Evolutionary conservation across 352 stramenopile genomes (phyloP), one percentile per base, ranked within the genome.

Genomic region (Blastocystis sp.): DNA sequence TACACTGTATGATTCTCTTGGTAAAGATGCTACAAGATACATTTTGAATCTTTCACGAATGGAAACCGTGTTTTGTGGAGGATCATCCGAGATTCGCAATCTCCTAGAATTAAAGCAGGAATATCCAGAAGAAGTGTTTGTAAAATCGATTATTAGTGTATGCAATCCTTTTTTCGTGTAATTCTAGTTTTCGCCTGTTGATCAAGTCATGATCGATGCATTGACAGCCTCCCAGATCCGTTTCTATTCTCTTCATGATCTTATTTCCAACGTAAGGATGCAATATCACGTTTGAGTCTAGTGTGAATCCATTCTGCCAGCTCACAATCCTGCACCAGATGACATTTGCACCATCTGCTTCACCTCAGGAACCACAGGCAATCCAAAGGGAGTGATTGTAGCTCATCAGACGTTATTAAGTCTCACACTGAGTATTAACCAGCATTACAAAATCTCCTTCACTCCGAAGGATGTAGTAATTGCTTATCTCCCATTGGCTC

Each of bases 331-430:
- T 0, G 88, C 90, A 56, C 80, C 89, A 29, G 87, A 89, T 3
- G 95, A 98, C 89, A 88, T 98, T 27, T 94, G 93, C 21, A 98
- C 95, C 35, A 90, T 97, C 83, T 96, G 92, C 91, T 97, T 97
- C 90, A 98, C 95, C 6, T 97, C 92, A 5, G 95, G 95, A 32
- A 98, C 95, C 29, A 98, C 95, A 37, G 95, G 95, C 21, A 92
- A 96, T 90, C 95, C 96, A 42, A 98, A 98, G 90, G 95, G 95
- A 12, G 96, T 94, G 21, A 92, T 98, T 35, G 89, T 99, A 19
- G 92, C 92, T 42, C 95, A 99, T 89, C 52, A 90, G 83, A 94
- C 93, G 85, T 88, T 95, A 12, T 86, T 94, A 78, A 90, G 90
- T 4, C 83, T 90, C 21, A 86, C 89, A 21, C 83, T 91, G 6